phyloP scores from a whole-genome alignment of 2,329 filamentous ascomycete species.

The Pseudophaeomoniella oleicola region DNA sequence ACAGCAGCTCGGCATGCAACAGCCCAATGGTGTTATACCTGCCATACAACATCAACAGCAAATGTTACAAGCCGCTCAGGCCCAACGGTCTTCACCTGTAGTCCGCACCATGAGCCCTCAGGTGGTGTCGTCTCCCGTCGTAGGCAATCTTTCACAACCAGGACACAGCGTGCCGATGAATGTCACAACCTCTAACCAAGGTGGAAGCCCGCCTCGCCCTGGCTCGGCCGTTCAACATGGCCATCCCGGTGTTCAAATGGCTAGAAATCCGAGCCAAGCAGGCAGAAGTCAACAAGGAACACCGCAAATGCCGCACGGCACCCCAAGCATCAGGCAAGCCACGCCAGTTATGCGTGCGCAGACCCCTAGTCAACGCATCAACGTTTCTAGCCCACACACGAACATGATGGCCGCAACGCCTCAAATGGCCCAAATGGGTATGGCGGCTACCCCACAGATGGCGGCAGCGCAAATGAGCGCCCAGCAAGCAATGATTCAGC shows the following conservation, averaged over 20 bases:
- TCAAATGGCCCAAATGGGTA: constrained; percentile 25
- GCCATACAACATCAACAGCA: constrained; percentile 18
- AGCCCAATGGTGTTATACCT: constrained; percentile 19
- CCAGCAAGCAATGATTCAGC: constrained; percentile 13
- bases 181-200: constrained; percentile 27
- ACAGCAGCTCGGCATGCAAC: constrained; percentile 28
- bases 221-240: constrained; percentile 31
- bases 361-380: constrained; percentile 28
- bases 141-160: constrained; percentile 23
- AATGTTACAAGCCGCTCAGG: constrained; percentile 19
- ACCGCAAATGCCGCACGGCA: constrained; percentile 31
- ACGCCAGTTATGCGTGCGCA: constrained; percentile 33
- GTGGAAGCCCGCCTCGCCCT: constrained; percentile 29
- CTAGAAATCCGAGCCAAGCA: constrained; percentile 27
- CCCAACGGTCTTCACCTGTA: constrained; percentile 30
- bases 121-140: constrained; percentile 28
- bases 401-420: constrained; percentile 27
- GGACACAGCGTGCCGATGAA: constrained; percentile 26
- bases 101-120: constrained; percentile 32
- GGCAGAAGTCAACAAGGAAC: constrained; percentile 32
- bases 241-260: constrained; percentile 31
- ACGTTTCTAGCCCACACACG: constrained; percentile 28
- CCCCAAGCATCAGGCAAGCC: constrained; percentile 29
- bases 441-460: constrained; percentile 24
- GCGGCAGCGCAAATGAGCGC: constrained; percentile 22